Evolutionary conservation across 169 alveolate genomes (phyloP).

Genomic region (Plasmodium vivax): DNA sequence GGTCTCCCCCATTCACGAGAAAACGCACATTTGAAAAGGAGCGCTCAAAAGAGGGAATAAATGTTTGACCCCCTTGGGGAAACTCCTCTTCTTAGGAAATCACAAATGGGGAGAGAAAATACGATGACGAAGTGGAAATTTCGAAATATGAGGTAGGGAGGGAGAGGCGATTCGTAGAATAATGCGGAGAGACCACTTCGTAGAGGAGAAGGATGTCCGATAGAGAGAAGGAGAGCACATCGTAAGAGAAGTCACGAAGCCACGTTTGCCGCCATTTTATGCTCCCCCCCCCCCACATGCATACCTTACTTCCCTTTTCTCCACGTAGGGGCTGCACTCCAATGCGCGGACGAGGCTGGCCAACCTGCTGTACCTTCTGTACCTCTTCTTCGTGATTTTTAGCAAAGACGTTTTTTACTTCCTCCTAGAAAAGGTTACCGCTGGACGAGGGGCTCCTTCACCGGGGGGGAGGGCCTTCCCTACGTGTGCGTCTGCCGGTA

Average conservation of each 20-base stretch:
- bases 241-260: background rate
- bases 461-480: background rate
- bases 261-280: background rate
- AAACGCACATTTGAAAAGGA: background rate
- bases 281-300: background rate
- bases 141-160: constrained; percentile 18
- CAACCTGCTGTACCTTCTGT: background rate
- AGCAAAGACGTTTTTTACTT: constrained; percentile 55
- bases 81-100: constrained; percentile 7
- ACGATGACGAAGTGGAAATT: background rate
- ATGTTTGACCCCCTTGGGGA: background rate
- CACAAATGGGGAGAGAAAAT: constrained; percentile 9
- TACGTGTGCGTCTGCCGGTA: background rate
- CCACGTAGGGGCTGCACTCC: constrained; percentile 4
- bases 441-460: background rate
- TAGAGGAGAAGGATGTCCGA: background rate
- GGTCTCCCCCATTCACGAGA: background rate
- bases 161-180: background rate
- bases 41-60: background rate
- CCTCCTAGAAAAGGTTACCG: constrained; percentile 29
- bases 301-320: background rate
- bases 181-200: background rate
- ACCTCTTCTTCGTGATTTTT: constrained; percentile 48
- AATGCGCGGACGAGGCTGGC: background rate
- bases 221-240: background rate